Percentiles rank a stretch among this genome's conserved stretches.
These are phyloP conservation scores for Dendrobium chrysotoxum DNA, from an alignment of 106 monocot species.

Conservation along the genomic window DNA sequence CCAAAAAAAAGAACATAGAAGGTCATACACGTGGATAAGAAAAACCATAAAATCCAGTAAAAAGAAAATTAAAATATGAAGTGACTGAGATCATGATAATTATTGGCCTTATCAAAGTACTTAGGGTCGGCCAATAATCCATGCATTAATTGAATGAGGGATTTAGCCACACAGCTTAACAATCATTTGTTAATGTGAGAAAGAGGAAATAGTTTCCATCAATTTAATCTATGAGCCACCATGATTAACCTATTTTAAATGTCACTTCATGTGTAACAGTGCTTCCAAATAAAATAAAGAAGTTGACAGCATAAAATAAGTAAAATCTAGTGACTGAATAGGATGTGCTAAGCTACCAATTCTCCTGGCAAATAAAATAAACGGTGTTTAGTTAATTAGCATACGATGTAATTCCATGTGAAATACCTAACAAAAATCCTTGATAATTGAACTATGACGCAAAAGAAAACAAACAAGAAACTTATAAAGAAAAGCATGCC, in stretches of 20 bases:
- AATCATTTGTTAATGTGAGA: not conserved
- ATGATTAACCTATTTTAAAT: not conserved
- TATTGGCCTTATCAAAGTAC: not conserved
- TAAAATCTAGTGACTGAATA: too few species aligned
- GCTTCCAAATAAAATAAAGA: not conserved
- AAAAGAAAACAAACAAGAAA: conserved; percentile 2
- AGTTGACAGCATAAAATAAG: not conserved
- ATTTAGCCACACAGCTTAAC: not conserved
- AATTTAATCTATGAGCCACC: not conserved
- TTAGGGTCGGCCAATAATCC: not conserved
- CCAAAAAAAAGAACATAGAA: not conserved
- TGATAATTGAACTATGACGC: not conserved
- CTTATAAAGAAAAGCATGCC: not conserved
- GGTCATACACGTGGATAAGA: not conserved
- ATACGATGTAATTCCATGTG: not conserved
- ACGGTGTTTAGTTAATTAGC: not conserved
- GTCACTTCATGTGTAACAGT: not conserved
- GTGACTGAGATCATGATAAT: not conserved
- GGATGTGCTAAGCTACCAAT: not conserved
- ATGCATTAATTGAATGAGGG: not conserved
- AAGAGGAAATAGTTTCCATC: conserved; percentile 2
- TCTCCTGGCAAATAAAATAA: not conserved
- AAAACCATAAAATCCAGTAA: not conserved
- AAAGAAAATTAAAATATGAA: not conserved
- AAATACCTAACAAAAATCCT: not conserved